Evolutionary conservation across 164 flowering plant species (phyloP), one percentile per base, ranked within the genome.

Genomic region (Nymphaea thermarum): DNA sequence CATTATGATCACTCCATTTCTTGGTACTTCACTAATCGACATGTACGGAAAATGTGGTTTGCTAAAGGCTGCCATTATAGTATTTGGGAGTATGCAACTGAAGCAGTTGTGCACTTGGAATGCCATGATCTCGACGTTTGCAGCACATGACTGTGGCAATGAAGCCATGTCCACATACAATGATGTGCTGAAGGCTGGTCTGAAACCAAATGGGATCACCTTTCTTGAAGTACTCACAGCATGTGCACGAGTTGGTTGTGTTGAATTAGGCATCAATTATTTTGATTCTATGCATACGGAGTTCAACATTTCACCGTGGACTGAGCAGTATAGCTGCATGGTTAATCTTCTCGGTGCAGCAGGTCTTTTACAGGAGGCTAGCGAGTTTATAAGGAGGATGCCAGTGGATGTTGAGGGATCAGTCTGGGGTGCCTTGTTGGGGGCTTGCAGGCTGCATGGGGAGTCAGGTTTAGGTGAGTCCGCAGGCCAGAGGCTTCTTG

Each of bases 331-430:
- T 68, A 92, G 89, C 16, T 89, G 93, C 70, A 76, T 90, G 72
- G 91, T 92, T 70, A 91, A 90, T 81, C 84, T 88, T 43, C 67
- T 90, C 59, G 93, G 93, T n/a, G 82, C 86, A 68, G 89, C 92
- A 16, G 96, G 98, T 18, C 81, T 73, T 44, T 64, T 90, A 68
- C 71, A 51, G 63, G 93, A 86, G 69, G 96, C 96, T 16, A 63
- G 14, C 1, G 78, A 79, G 18, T 67, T 90, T 67, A 69, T 87
- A 2, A 69, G 63, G 25, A 75, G 51, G 15, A 85, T 90, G 96
- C 94, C 96, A 44, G 77, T 86, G 72, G 80, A 89, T 68, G 82
- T 96, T 42, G 93, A 92, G 75, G 87, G 81, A 42, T 72, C 89
- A 6, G 91, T 90, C 42, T 71, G 84, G 77, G 96, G 96, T 44